Evolutionary conservation across 805 yeast genomes (phyloP).

Genomic region (Ogataea ganodermae): DNA sequence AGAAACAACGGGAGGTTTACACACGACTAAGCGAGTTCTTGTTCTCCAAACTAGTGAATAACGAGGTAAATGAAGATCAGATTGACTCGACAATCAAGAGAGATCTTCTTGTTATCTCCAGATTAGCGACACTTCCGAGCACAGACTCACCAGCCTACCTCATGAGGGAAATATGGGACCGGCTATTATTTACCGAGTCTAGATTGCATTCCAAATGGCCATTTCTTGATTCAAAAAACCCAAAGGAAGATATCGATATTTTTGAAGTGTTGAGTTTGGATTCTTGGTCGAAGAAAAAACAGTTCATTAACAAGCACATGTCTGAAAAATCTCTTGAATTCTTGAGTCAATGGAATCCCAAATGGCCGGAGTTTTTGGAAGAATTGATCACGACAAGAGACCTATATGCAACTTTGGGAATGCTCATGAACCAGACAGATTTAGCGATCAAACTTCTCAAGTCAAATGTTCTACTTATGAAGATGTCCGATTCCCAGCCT

Average conservation of each 20-base stretch:
- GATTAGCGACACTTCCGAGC: conserved; percentile 28
- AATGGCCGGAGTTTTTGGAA: conserved; percentile 74
- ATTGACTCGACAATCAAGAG: conserved; percentile 32
- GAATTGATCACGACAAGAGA: conserved; percentile 82
- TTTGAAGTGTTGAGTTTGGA: conserved; percentile 25
- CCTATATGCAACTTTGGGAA: conserved; percentile 66
- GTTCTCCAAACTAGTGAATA: conserved; percentile 30
- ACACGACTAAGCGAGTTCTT: conserved; percentile 29
- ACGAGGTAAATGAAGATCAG: conserved; percentile 24
- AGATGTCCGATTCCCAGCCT: conserved; percentile 21
- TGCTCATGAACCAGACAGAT: conserved; percentile 43
- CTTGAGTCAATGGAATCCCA: conserved; percentile 34
- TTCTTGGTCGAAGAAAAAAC: conserved; percentile 13
- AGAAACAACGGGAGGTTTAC: conserved; percentile 65
- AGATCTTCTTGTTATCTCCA: conserved; percentile 31
- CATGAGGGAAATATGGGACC: conserved; percentile 29
- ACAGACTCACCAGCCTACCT: conserved; percentile 11
- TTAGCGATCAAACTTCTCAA: conserved; percentile 27
- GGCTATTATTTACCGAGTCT: conserved; percentile 31
- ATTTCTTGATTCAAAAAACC: conserved; percentile 12
- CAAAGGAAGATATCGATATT: conserved; percentile 13
- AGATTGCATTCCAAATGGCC: conserved; percentile 22
- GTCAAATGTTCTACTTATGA: conserved; percentile 33
- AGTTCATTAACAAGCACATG: conserved; percentile 27
- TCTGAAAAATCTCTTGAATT: conserved; percentile 21